Base-by-base conservation (phyloP, 2,329 filamentous ascomycete genomes). In the Aotearoamyces nothofagi region DNA sequence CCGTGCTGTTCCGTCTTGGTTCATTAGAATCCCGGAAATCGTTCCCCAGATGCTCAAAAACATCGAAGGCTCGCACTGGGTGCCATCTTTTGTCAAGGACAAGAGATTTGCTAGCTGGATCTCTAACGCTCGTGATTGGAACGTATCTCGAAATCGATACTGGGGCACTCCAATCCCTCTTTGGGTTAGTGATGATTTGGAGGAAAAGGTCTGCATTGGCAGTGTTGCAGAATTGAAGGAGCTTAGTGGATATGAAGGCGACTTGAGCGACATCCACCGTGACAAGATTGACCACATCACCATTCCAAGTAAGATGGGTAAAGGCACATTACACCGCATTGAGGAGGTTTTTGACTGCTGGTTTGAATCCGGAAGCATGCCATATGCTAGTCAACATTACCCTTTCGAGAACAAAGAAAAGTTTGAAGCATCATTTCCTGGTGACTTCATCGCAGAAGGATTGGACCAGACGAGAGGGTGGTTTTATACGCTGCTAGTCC, bases 311-410 rank as follows among this genome's bases (percentile, higher is more conserved):
- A 79, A 81, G 54, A 67, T 77, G 55, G 86, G 86, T 41, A 92
- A 87, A 48, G 86, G 84, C 12, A 63, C 66, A n/a, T 59, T 94
- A 37, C 75, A 67, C 44, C 75, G 86, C 41, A 67, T 90, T 7
- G 76, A 83, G 29, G 84, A 93, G 50, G 82, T 94, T 4, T 93
- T 94, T 43, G 86, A 94, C 56, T 94, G 86, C 50, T 94, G 86
- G 84, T 92, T 93, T 38, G 86, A 94, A 54, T 93, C 84, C 24
- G 86, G 86, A 35, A 86, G 79, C 49, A 94, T 94, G 86, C 86
- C 86, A 3, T 94, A 92, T 49, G 80, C 82, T 23, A 84, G 78
- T 40, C 72, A 79, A 37, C 86, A 94, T 52, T 94, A 92, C 49
- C 86, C 86, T 5, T 94, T 94, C 47, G 79, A 87, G 55, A 90